A percentile compares a stretch with the other conserved stretches of the same genome.
Conservation (phyloP, 352 stramenopile species). For the Phytophthora syringae region DNA sequence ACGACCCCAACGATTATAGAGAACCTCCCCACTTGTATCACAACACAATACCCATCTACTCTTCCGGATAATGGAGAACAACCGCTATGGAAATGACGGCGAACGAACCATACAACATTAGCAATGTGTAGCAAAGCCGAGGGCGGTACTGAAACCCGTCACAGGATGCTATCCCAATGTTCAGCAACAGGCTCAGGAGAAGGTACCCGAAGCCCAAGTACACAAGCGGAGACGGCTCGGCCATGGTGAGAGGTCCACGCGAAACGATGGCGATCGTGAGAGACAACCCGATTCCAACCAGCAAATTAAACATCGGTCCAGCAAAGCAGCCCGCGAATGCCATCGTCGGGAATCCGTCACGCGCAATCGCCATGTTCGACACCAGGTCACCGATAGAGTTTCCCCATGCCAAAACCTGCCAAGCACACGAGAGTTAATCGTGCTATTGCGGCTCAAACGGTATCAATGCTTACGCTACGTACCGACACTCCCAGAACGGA, state of each 20-base stretch:
- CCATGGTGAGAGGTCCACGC: constrained; percentile 63
- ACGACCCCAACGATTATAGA: too few relatives aligned
- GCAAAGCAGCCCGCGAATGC: constrained; percentile 85
- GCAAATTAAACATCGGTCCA: constrained; percentile 82
- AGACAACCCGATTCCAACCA: constrained; percentile 72
- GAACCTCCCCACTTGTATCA: too few relatives aligned
- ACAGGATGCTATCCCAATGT: constrained; percentile 58
- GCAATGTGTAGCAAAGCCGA: constrained; percentile 64
- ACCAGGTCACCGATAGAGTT: constrained; percentile 85
- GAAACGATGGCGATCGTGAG: constrained; percentile 68
- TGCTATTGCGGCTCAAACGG: background rate
- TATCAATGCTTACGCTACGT: constrained; percentile 19
- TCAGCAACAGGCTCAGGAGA: constrained; percentile 68
- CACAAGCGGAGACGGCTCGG: constrained; percentile 58
- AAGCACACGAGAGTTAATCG: constrained; percentile 17
- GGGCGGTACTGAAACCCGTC: constrained; percentile 69
- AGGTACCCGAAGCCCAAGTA: constrained; percentile 77
- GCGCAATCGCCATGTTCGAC: constrained; percentile 80
- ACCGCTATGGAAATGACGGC: constrained; percentile 68
- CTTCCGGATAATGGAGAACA: constrained; percentile 39
- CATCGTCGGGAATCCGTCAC: constrained; percentile 85
- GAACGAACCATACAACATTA: constrained; percentile 70
- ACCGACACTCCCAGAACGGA: constrained; percentile 82
- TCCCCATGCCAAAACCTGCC: constrained; percentile 75
- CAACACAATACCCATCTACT: too few relatives aligned